Evolutionary conservation across 257 asterid genomes (phyloP).

Genomic region (Verbascum thapsus): DNA sequence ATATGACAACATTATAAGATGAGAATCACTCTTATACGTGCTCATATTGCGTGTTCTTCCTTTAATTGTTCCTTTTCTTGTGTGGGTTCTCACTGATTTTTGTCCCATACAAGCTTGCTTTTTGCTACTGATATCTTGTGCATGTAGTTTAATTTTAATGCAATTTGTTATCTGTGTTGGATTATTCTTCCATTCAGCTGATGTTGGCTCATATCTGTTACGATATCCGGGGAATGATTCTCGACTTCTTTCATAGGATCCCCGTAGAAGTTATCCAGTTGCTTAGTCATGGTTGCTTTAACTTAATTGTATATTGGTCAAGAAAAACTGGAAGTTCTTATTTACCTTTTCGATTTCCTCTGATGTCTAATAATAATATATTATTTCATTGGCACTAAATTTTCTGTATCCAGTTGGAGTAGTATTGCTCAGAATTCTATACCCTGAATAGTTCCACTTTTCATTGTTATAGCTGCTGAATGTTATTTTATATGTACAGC

Average conservation of each 20-base stretch:
- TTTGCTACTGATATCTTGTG: not conserved
- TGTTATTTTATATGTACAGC: slow-evolving; percentile 3
- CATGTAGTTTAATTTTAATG: not conserved
- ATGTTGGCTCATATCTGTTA: not conserved
- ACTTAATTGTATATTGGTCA: not conserved
- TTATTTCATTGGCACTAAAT: not conserved
- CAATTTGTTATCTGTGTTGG: not conserved
- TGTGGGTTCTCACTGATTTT: not conserved
- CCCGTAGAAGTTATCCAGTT: not conserved
- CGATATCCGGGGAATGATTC: not conserved
- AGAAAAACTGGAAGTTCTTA: not conserved
- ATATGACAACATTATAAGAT: not conserved
- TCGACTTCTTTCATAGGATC: not conserved
- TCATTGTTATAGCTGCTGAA: not conserved
- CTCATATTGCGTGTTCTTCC: not conserved
- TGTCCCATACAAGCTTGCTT: not conserved
- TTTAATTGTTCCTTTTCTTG: not conserved
- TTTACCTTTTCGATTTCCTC: not conserved
- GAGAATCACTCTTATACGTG: not conserved
- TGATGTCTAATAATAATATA: not conserved
- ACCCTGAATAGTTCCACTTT: not conserved
- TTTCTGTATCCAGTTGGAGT: not conserved
- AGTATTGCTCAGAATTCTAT: not conserved
- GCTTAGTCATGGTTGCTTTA: not conserved
- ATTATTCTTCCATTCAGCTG: not conserved